These are phyloP conservation scores for Pterula multifida DNA, from an alignment of 1,284 basidiomycete species.

Conservation along the genomic window DNA sequence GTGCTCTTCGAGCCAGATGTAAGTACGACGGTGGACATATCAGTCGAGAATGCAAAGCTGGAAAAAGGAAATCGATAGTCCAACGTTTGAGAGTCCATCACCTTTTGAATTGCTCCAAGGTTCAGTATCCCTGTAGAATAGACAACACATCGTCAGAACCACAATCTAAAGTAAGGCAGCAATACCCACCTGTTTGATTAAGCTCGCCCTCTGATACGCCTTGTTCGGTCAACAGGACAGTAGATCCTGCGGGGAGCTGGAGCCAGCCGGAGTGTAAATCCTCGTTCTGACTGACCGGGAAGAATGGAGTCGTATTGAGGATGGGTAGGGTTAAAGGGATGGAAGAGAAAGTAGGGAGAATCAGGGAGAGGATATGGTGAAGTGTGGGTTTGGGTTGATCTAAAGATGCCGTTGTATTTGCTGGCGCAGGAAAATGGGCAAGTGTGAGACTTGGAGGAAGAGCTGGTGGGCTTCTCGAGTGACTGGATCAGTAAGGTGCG, in stretches of 20 bases:
- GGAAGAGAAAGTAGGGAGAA: conserved; percentile 39
- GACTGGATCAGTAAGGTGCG: conserved; percentile 40
- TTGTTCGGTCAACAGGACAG: conserved; percentile 57
- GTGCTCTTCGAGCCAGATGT: conserved; percentile 56
- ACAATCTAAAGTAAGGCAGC: background rate
- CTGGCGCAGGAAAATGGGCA: conserved; percentile 42
- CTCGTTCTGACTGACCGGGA: conserved; percentile 61
- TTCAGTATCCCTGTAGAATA: conserved; percentile 47
- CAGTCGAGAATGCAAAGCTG: conserved; percentile 64
- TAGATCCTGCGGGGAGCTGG: conserved; percentile 57
- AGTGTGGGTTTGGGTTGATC: conserved; percentile 25
- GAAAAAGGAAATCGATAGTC: conserved; percentile 76
- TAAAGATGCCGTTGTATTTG: conserved; percentile 9
- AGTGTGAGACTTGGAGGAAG: conserved; percentile 59
- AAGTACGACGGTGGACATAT: conserved; percentile 54
- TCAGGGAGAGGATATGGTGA: conserved; percentile 35
- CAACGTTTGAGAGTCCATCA: conserved; percentile 59
- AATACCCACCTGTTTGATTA: conserved; percentile 38
- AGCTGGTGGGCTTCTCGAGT: conserved; percentile 56
- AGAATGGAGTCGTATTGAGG: conserved; percentile 51
- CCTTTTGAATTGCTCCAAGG: conserved; percentile 55
- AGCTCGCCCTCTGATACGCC: conserved; percentile 59
- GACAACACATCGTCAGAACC: background rate
- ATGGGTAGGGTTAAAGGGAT: conserved; percentile 43
- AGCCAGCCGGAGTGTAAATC: conserved; percentile 66